Evolutionary conservation across 768 basidiomycete genomes (phyloP), one percentile per base, ranked within the genome.

Genomic region (Amanita rimosa): DNA sequence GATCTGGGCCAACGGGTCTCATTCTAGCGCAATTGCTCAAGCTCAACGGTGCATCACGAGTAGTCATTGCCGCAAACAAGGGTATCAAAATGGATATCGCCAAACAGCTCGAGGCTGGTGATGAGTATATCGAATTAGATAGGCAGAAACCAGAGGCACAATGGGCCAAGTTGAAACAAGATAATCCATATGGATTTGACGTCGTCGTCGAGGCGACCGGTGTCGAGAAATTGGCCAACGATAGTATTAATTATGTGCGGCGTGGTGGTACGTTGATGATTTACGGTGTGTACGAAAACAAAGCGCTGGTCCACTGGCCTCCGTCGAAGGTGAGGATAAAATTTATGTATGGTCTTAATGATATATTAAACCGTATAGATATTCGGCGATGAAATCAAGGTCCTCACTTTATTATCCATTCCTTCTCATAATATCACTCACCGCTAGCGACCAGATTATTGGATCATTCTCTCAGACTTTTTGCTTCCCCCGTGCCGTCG

Each of bases 71-170:
- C 1, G 86, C 86, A 26, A 91, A 92, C 67, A 87, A 89, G 63
- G 90, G 90, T 36, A 76, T 91, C 60, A 94, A 95, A 73, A 90
- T 85, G 75, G 78, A 90, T 47, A 79, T 92, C 48, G 92, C 91
- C 10, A 79, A 80, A 62, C 63, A 85, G 55, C 72, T 94, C 31
- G 75, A 86, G 10, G 83, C 82, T 2, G 92, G 68, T 7, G 88
- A 94, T 60, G 86, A 84, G 59, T 95, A 92, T 62, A 72, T 92
- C 57, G 89, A 90, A 59, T 72, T 95, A 37, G 88, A 93, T 59
- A 67, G 90, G 48, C 64, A 79, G 58, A 70, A 83, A 55, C 84
- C 90, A 6, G 79, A 74, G 9, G 66, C 75, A 0, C 90, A 93
- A 59, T 94, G 89, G 89, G 73, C 75, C 51, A 70, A 85, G 61